These are phyloP conservation scores for Dipodascopsis uninucleata DNA, from an alignment of 805 yeast genomes.

Conservation along the genomic window DNA sequence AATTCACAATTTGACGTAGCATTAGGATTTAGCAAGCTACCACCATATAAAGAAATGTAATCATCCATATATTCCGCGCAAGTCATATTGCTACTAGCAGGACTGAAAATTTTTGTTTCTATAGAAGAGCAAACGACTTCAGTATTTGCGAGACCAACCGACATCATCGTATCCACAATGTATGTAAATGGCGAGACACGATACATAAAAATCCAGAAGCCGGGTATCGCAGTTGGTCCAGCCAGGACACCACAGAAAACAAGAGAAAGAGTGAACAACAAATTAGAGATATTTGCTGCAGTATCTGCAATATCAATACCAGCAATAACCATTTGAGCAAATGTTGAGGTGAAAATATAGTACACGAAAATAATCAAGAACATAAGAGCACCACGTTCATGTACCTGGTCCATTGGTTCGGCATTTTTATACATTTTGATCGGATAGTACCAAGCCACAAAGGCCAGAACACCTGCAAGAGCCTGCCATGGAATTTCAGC, in stretches of 20 bases:
- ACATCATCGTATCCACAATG: constrained; percentile 55
- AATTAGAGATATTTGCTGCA: constrained; percentile 28
- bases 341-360: constrained; percentile 46
- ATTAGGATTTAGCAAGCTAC: constrained; percentile 55
- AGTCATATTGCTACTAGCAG: constrained; percentile 56
- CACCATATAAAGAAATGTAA: constrained; percentile 46
- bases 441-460: constrained; percentile 58
- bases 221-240: constrained; percentile 56
- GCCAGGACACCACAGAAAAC: constrained; percentile 71
- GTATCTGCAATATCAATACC: constrained; percentile 32
- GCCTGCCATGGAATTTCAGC: constrained; percentile 66
- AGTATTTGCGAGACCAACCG: constrained; percentile 48
- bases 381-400: constrained; percentile 49
- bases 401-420: constrained; percentile 41
- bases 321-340: constrained; percentile 50
- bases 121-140: constrained; percentile 46
- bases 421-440: constrained; percentile 53
- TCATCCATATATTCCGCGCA: constrained; percentile 54
- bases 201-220: constrained; percentile 85
- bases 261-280: constrained; percentile 55
- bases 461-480: constrained; percentile 54
- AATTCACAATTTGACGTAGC: constrained; percentile 37
- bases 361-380: constrained; percentile 26
- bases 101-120: constrained; percentile 50
- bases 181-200: constrained; percentile 68